Conservation (phyloP, 2,329 filamentous ascomycete species). For the Xylariaceae sp. region DNA sequence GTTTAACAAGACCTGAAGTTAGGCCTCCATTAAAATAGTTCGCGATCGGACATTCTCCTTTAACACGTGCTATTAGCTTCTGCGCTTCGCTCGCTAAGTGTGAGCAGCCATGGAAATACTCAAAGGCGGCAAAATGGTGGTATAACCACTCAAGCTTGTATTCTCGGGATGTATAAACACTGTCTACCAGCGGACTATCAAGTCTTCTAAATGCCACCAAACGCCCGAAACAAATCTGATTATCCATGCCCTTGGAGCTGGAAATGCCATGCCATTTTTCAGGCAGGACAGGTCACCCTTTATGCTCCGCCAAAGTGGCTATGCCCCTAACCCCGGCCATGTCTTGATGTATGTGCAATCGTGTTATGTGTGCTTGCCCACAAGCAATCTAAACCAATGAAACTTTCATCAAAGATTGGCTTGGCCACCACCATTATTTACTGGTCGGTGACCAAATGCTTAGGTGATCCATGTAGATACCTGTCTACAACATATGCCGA, state of each 20-base stretch:
- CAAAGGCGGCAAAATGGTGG: too few relatives aligned
- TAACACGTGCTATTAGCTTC: too few relatives aligned
- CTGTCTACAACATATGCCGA: neutral
- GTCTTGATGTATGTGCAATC: constrained; percentile 26
- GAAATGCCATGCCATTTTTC: constrained; percentile 2
- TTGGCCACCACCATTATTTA: constrained; percentile 1
- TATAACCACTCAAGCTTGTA: constrained; percentile 9
- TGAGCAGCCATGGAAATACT: too few relatives aligned
- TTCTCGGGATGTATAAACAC: constrained; percentile 18
- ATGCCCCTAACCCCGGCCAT: constrained; percentile 7
- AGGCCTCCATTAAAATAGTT: too few relatives aligned
- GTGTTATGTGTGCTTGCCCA: constrained; percentile 16
- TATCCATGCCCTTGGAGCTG: neutral
- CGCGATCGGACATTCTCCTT: too few relatives aligned
- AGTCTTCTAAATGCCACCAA: constrained; percentile 22
- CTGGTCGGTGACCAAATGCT: constrained; percentile 5
- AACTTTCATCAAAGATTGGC: constrained; percentile 22
- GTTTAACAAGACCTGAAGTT: too few relatives aligned
- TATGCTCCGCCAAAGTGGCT: constrained; percentile 23
- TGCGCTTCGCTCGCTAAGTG: too few relatives aligned
- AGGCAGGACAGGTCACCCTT: constrained; percentile 1
- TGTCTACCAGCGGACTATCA: constrained; percentile 2
- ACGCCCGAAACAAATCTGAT: constrained; percentile 15
- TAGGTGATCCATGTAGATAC: constrained; percentile 7
- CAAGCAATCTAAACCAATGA: constrained; percentile 21